These are phyloP conservation scores for Pythium rhizo-oryzae DNA, from an alignment of 352 stramenopile species.

Conservation along the genomic window DNA sequence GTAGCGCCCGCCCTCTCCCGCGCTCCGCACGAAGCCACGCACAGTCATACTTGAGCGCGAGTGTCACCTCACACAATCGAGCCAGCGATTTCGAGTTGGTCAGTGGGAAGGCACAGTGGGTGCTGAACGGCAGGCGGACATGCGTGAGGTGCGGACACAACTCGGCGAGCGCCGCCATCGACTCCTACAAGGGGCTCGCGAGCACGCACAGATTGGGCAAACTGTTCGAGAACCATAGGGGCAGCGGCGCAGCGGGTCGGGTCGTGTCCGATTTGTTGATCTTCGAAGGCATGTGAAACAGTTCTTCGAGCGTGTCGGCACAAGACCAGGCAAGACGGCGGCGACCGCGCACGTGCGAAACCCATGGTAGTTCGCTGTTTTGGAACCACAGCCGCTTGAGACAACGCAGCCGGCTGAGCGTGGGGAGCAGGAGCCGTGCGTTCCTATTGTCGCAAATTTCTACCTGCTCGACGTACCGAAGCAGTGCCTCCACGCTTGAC, in stretches of 20 bases:
- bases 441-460: not conserved
- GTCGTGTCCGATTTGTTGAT: no score
- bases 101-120: not conserved
- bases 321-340: not conserved
- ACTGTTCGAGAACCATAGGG: not conserved
- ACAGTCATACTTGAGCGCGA: not conserved
- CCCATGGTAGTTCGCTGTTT: not conserved
- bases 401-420: not conserved
- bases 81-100: not conserved
- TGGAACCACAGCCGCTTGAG: not conserved
- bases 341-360: not conserved
- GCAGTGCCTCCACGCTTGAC: no score
- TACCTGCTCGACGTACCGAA: not conserved
- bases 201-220: conserved; percentile 9
- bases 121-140: conserved; percentile 2
- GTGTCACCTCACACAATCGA: not conserved
- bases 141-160: conserved; percentile 2
- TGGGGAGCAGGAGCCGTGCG: not conserved
- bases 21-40: not conserved
- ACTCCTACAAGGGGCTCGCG: conserved; percentile 5
- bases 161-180: not conserved
- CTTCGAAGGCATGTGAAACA: not conserved
- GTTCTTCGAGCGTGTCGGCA: not conserved
- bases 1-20: not conserved
- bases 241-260: not conserved